A percentile compares a stretch with the other conserved stretches of the same genome.
Conservation (phyloP, 345 rosid genomes). For the Gossypioides kirkii region DNA sequence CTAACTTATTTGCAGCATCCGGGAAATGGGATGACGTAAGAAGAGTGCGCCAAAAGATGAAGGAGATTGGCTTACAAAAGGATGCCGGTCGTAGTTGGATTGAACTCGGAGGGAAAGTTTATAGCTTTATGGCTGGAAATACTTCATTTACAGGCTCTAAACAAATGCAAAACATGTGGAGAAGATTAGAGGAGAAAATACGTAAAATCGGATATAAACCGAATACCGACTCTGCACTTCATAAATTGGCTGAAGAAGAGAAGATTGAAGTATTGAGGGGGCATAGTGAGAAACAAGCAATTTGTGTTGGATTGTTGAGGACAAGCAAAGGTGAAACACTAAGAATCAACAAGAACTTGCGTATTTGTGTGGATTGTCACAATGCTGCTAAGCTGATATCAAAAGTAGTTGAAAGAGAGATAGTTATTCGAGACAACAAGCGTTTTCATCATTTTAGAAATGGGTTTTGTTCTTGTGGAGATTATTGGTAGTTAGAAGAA, state of each 20-base stretch:
- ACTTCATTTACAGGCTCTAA: slow-evolving; percentile 20
- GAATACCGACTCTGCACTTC: slow-evolving; percentile 42
- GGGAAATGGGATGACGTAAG: slow-evolving; percentile 58
- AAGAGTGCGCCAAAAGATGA: slow-evolving; percentile 49
- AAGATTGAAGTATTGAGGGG: slow-evolving; percentile 40
- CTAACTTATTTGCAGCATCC: slow-evolving; percentile 57
- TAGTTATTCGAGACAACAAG: slow-evolving; percentile 57
- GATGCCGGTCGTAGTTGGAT: slow-evolving; percentile 73
- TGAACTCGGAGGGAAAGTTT: slow-evolving; percentile 50
- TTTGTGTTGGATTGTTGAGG: slow-evolving; percentile 50
- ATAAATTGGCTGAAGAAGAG: slow-evolving; percentile 50
- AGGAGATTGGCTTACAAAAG: slow-evolving; percentile 44
- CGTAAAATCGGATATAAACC: slow-evolving; percentile 49
- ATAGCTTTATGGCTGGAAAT: slow-evolving; percentile 46
- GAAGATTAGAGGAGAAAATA: slow-evolving; percentile 36
- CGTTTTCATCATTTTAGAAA: slow-evolving; percentile 63
- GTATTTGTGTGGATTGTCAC: slow-evolving; percentile 64
- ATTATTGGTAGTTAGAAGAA: slow-evolving; percentile 19
- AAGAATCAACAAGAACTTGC: slow-evolving; percentile 55
- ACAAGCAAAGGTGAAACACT: slow-evolving; percentile 39
- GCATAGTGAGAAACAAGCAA: slow-evolving; percentile 59
- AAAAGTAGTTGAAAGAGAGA: slow-evolving; percentile 43
- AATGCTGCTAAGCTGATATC: slow-evolving; percentile 56
- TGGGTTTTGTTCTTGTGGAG: slow-evolving; percentile 43
- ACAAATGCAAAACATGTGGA: slow-evolving; percentile 37